Evolutionary conservation across 345 rosid species (phyloP).

Genomic region (Camelina neglecta): DNA sequence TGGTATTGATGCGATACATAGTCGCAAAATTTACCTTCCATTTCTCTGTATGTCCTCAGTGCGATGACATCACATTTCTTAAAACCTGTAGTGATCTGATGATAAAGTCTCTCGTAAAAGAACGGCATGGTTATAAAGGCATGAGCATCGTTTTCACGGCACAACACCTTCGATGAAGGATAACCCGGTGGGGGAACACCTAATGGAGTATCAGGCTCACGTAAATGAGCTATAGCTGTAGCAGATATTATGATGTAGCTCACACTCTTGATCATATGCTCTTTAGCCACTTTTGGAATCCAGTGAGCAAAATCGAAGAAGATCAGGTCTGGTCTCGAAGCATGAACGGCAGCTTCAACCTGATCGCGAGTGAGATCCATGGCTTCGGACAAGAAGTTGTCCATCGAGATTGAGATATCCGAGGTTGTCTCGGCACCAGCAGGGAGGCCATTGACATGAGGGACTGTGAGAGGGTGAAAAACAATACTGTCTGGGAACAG

Average conservation of each 20-base stretch:
- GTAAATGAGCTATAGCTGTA: not conserved
- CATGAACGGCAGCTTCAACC: conserved; percentile 12
- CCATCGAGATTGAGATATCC: conserved; percentile 2
- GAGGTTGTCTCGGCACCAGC: conserved; percentile 41
- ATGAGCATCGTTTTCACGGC: conserved; percentile 9
- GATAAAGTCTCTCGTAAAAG: conserved; percentile 14
- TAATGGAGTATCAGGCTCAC: conserved; percentile 10
- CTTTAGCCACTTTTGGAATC: conserved; percentile 35
- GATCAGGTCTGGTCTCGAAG: conserved; percentile 31
- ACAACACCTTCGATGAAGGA: conserved; percentile 27
- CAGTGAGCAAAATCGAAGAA: conserved; percentile 40
- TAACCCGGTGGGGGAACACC: conserved; percentile 21
- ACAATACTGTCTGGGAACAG: conserved; percentile 46
- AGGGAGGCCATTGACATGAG: conserved; percentile 46
- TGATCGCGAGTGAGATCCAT: conserved; percentile 30
- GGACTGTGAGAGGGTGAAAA: conserved; percentile 45
- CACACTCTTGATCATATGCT: not conserved
- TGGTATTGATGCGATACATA: conserved; percentile 53
- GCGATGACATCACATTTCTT: conserved; percentile 54
- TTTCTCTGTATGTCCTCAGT: conserved; percentile 66
- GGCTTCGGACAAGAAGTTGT: not conserved
- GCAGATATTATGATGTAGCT: not conserved
- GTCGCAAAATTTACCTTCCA: conserved; percentile 60
- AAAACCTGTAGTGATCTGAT: not conserved
- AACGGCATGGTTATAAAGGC: not conserved